phyloP scores from a whole-genome alignment of 1,139 yeast species.

The Wickerhamiella infanticola region DNA sequence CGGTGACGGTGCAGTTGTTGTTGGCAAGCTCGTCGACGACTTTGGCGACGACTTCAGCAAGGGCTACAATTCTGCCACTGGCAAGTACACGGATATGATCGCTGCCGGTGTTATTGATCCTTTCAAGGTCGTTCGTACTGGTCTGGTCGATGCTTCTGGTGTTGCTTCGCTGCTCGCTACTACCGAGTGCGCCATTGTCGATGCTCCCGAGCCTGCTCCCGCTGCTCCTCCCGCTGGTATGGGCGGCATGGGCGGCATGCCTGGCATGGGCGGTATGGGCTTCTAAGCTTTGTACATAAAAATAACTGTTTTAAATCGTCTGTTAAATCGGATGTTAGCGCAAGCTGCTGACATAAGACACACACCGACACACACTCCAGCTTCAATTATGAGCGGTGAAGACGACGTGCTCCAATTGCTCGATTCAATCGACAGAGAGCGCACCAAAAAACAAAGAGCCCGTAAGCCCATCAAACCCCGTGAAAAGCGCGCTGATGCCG shows the following conservation, averaged over 20 bases:
- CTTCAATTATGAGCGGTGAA: not conserved
- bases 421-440: conserved; percentile 64
- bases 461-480: conserved; percentile 15
- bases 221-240: conserved; percentile 47
- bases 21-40: conserved; percentile 77
- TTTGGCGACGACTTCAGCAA: conserved; percentile 74
- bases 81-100: conserved; percentile 92
- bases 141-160: conserved; percentile 93
- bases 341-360: no score
- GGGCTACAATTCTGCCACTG: conserved; percentile 91
- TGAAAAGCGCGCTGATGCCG: conserved; percentile 40
- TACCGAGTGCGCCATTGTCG: conserved; percentile 97
- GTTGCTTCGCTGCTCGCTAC: conserved; percentile 97
- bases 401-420: conserved; percentile 84
- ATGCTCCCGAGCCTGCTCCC: conserved; percentile 84
- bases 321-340: no score
- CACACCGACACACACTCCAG: no score
- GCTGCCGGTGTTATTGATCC: conserved; percentile 98
- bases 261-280: conserved; percentile 22
- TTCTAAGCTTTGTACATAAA: not conserved
- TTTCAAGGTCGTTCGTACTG: conserved; percentile 95
- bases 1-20: conserved; percentile 95
- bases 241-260: conserved; percentile 37
- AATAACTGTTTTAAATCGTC: not conserved
- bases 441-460: conserved; percentile 15